Percentiles rank a stretch among this genome's conserved stretches.
Conservation (phyloP, 1,284 basidiomycete genomes). For the Leucoagaricus sp. region DNA sequence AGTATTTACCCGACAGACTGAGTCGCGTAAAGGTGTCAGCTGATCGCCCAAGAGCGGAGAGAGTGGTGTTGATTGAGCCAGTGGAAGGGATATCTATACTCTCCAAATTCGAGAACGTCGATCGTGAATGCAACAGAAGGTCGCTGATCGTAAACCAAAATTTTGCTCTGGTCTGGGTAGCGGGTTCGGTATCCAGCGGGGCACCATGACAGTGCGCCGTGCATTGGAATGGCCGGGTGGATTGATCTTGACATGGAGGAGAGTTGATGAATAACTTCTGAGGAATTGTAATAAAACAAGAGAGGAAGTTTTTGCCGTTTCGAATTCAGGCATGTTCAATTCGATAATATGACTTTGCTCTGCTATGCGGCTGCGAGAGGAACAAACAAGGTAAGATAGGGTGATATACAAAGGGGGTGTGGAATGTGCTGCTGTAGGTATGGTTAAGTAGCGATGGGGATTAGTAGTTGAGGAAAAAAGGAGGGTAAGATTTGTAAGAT, state of each 20-base stretch:
- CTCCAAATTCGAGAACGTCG: slow-evolving; percentile 14
- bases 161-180: background rate
- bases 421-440: too few species aligned
- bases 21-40: slow-evolving; percentile 27
- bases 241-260: slow-evolving; percentile 23
- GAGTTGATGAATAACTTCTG: slow-evolving; percentile 18
- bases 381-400: too few species aligned
- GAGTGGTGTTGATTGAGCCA: slow-evolving; percentile 14
- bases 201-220: background rate
- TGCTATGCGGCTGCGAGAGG: slow-evolving; percentile 25
- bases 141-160: background rate
- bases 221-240: background rate
- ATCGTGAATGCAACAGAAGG: background rate
- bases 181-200: background rate
- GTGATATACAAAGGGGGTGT: too few species aligned
- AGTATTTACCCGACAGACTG: slow-evolving; percentile 21
- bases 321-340: slow-evolving; percentile 27
- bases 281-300: slow-evolving; percentile 23
- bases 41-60: slow-evolving; percentile 24
- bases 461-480: too few species aligned
- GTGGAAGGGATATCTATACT: slow-evolving; percentile 19
- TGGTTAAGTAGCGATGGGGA: too few species aligned
- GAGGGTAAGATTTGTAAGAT: too few species aligned
- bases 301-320: slow-evolving; percentile 25
- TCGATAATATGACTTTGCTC: slow-evolving; percentile 25